Evolutionary conservation across 306 rosid species (phyloP), one percentile per base, ranked within the genome.

Genomic region (Vigna radiata): DNA sequence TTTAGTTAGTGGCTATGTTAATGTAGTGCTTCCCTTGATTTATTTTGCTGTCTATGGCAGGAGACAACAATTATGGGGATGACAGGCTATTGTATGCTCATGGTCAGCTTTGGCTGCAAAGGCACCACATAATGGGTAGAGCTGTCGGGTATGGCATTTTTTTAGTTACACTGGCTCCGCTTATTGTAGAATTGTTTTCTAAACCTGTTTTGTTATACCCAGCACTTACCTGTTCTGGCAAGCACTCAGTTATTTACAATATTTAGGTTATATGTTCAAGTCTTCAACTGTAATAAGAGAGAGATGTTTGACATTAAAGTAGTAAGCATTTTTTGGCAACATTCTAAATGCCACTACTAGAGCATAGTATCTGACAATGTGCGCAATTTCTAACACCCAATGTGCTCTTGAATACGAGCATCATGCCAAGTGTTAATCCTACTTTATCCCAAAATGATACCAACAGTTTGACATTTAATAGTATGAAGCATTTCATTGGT

Each of bases 41-140:
- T 33, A 31, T 79, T 21, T 65, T 41, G 54, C 65, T 70, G 19
- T 72, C 19, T 79, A 78, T 62, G 70, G 84, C 89, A 94, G 98
- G 98, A 59, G 98, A 94, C 84, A 91, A 90, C 82, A 94, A 94
- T 72, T 83, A 90, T 25, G 96, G 89, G 63, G 98, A 94, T 83
- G 98, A 94, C 83, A 86, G 98, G 82, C 90, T 94, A 29, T 85
- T 94, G 79, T 94, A 94, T 84, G 97, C 96, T 76, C 88, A 90
- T 2, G 98, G 97, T 80, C 98, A 94, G 81, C 92, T 90, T 58
- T 94, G 98, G 98, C 91, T 94, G 50, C 90, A 90, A 53, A 80
- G 92, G 70, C 98, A 91, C 81, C 98, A 94, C 78, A 91, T 94
- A 66, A 94, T 94, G 97, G 98, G 98, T 17, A 90, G 96, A 91